Percentiles rank a stretch among this genome's conserved stretches.
These are phyloP conservation scores for Saccharomycopsis hybrid DNA, from an alignment of 1,139 yeast species.

Conservation along the genomic window DNA sequence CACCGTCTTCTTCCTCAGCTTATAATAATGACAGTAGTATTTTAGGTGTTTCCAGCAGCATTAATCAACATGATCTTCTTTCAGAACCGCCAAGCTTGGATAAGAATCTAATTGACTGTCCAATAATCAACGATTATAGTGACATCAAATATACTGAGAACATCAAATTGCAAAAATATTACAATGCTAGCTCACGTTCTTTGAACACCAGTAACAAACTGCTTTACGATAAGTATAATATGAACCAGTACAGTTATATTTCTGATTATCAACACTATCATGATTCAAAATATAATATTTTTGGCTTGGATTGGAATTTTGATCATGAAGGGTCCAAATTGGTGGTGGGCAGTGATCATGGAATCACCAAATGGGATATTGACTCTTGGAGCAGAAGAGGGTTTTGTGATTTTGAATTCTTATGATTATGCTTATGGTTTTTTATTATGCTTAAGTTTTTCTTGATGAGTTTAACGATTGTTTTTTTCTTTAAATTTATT, in stretches of 20 bases:
- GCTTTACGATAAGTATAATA: too few relatives aligned
- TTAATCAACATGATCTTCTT: too few relatives aligned
- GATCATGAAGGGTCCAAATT: conserved; percentile 34
- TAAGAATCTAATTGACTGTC: not conserved
- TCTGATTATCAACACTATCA: conserved; percentile 1
- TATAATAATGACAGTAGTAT: not conserved
- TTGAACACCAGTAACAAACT: not conserved
- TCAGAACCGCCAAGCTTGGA: too few relatives aligned
- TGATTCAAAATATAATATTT: conserved; percentile 34
- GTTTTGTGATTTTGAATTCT: conserved; percentile 34
- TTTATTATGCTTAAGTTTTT: not conserved
- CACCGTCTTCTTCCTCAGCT: not conserved
- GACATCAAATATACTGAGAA: conserved; percentile 2
- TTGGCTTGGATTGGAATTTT: conserved; percentile 42
- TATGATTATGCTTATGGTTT: not conserved
- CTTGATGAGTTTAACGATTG: not conserved
- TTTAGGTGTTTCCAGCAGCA: too few relatives aligned
- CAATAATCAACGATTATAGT: conserved; percentile 10
- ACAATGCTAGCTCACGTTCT: conserved; percentile 1
- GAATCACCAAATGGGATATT: conserved; percentile 44
- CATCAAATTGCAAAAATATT: conserved; percentile 5
- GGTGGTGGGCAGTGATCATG: conserved; percentile 39
- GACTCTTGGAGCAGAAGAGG: conserved; percentile 47
- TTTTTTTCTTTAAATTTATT: too few relatives aligned
- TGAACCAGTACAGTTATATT: not conserved